Evolutionary conservation across 176 grass and related monocot species (phyloP), one percentile per base, ranked within the genome.

Genomic region (Coix lacrymajobi): DNA sequence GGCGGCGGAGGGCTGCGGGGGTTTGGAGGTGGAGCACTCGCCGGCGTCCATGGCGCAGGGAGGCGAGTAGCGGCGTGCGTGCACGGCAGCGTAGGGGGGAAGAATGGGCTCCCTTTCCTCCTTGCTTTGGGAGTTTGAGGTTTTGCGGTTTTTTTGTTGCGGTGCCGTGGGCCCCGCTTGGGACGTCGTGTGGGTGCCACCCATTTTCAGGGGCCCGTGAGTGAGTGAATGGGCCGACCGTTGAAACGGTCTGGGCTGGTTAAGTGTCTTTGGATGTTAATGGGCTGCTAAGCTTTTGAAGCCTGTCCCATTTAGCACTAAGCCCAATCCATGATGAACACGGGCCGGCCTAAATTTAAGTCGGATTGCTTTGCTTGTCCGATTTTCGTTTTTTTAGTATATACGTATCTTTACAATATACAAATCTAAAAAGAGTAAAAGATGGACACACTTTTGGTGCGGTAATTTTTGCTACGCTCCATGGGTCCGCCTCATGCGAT

Each of bases 1-100:
- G 2, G 73, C 15, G 7, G 68, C 0, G 32, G 80, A 11, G 29
- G 38, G 39, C 13, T 34, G 66, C 36, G 48, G 13, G 29, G 45
- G 58, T 9, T 13, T 43, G 74, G 80, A 77, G 61, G 57, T 74
- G 78, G 93, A 99, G 83, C 85, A 92, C 85, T 99, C 90, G 62
- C 88, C 89, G 79, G 81, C 78, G 83, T 95, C 96, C 96, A 95
- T 98, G 28, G 8, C 20, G 67, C 22, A 16, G 43, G 24, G 1
- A 56, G 51, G 51, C 51, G 28, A 15, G 54, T 3, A 39, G 38
- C 58, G 6, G 26, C 25, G 54, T 5, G 30, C 57, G 57, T 37
- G 20, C 68, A 36, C 49, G 19, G 57, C 57, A 13, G 58, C 58
- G 58, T 28, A 62, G 25, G 5, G 58, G 12, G 12, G 25, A 62